phyloP scores from a whole-genome alignment of 352 stramenopile species.

The Phytopythium vexans region DNA sequence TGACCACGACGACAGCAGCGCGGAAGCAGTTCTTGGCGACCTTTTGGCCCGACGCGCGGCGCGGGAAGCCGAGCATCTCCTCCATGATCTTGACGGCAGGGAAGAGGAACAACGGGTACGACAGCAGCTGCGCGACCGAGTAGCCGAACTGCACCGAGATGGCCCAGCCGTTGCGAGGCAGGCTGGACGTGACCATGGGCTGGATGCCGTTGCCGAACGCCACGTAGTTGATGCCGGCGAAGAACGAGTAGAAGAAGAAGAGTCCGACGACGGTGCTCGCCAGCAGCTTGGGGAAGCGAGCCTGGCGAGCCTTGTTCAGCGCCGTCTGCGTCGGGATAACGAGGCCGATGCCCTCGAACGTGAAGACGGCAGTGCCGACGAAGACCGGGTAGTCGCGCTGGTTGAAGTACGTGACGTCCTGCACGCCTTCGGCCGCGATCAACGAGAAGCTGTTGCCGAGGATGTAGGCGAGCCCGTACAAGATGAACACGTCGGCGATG shows the following conservation, averaged over 20 bases:
- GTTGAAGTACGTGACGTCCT: constrained; percentile 71
- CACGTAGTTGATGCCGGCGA: constrained; percentile 76
- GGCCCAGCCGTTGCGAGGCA: constrained; percentile 69
- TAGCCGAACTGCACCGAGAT: constrained; percentile 81
- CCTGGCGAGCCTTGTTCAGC: constrained; percentile 57
- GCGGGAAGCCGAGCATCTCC: constrained; percentile 75
- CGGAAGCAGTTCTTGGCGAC: constrained; percentile 74
- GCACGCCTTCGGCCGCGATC: constrained; percentile 39
- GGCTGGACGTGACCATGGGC: constrained; percentile 69
- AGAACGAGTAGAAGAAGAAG: constrained; percentile 81
- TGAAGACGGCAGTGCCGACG: constrained; percentile 78
- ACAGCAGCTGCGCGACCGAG: constrained; percentile 67
- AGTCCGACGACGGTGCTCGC: constrained; percentile 62
- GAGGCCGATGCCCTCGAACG: constrained; percentile 80
- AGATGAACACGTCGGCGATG: constrained; percentile 80
- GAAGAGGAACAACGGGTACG: constrained; percentile 80
- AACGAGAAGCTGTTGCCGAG: constrained; percentile 71
- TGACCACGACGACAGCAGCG: constrained; percentile 58
- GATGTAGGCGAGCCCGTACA: constrained; percentile 76
- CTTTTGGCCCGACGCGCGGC: constrained; percentile 62
- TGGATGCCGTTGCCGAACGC: constrained; percentile 62
- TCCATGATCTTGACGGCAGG: constrained; percentile 83
- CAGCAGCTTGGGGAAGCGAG: constrained; percentile 59
- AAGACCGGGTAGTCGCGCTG: constrained; percentile 69
- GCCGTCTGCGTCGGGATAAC: constrained; percentile 72